A percentile compares a stretch with the other conserved stretches of the same genome.
phyloP scores from a whole-genome alignment of 148 eudicot species.

The Linanthus parryae region DNA sequence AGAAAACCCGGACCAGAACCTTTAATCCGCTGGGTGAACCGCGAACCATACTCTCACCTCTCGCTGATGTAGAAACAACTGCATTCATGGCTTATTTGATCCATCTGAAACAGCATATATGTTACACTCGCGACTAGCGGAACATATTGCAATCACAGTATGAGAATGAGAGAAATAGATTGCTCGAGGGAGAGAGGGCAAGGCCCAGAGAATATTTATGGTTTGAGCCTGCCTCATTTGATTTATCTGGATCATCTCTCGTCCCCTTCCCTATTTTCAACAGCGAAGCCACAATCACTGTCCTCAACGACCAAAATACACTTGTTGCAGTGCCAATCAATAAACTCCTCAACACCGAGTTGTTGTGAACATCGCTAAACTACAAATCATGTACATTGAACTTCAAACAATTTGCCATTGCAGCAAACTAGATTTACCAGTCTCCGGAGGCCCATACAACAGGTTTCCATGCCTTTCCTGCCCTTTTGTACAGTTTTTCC shows the following conservation, averaged over 20 bases:
- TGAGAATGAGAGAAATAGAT: too few species aligned
- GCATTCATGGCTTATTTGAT: too few species aligned
- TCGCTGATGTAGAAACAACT: too few species aligned
- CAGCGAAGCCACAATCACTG: constrained; percentile 27
- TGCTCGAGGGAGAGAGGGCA: too few species aligned
- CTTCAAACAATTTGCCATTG: constrained; percentile 23
- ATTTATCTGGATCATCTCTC: constrained; percentile 4
- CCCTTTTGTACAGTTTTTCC: constrained; percentile 16
- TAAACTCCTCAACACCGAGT: constrained; percentile 29
- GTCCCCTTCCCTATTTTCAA: constrained; percentile 18
- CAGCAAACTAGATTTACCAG: constrained; percentile 27
- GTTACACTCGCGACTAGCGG: too few species aligned
- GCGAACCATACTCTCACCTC: too few species aligned
- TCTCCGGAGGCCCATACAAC: constrained; percentile 18
- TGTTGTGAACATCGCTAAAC: constrained; percentile 15
- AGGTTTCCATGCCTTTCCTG: constrained; percentile 29
- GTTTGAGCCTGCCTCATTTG: constrained; percentile 21
- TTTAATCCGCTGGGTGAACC: too few species aligned
- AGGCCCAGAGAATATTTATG: too few species aligned
- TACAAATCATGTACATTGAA: constrained; percentile 38
- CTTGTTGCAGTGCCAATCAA: constrained; percentile 22
- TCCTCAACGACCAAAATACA: constrained; percentile 43
- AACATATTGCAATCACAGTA: too few species aligned
- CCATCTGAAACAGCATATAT: too few species aligned
- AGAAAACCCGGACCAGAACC: too few species aligned